phyloP scores from a whole-genome alignment of 2,329 filamentous ascomycete species.

The Aspergillus sp. region DNA sequence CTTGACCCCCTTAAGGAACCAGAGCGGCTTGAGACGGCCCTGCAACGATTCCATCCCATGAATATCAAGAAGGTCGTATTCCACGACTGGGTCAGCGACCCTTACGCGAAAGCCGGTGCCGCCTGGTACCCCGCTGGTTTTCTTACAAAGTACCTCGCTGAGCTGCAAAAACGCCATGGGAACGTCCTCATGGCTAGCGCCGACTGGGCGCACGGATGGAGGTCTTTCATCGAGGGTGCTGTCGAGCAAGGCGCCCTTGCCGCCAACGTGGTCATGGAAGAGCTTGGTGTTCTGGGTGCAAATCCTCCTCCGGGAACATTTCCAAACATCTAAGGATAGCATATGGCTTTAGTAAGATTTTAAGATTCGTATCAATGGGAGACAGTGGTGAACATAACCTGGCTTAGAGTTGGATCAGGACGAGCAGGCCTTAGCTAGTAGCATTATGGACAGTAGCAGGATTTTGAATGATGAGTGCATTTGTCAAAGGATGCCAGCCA shows the following conservation, averaged over 20 bases:
- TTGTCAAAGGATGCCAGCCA: too few relatives aligned
- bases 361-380: too few relatives aligned
- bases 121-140: neutral
- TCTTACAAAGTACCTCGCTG: slow-evolving; percentile 13
- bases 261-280: neutral
- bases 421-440: too few relatives aligned
- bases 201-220: slow-evolving; percentile 34
- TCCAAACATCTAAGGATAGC: too few relatives aligned
- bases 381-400: too few relatives aligned
- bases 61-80: slow-evolving; percentile 2
- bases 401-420: too few relatives aligned
- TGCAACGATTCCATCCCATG: neutral
- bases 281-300: neutral
- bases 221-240: slow-evolving; percentile 33
- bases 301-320: too few relatives aligned
- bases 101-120: slow-evolving; percentile 19
- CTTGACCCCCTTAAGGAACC: neutral
- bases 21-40: neutral
- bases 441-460: too few relatives aligned
- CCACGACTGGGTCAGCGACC: slow-evolving; percentile 27
- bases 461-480: too few relatives aligned
- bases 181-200: slow-evolving; percentile 27
- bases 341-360: too few relatives aligned
- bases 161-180: slow-evolving; percentile 23
- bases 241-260: slow-evolving; percentile 25